Evolutionary conservation across 2,329 filamentous ascomycete genomes (phyloP), one percentile per base, ranked within the genome.

Genomic region (Didymella segeticola): DNA sequence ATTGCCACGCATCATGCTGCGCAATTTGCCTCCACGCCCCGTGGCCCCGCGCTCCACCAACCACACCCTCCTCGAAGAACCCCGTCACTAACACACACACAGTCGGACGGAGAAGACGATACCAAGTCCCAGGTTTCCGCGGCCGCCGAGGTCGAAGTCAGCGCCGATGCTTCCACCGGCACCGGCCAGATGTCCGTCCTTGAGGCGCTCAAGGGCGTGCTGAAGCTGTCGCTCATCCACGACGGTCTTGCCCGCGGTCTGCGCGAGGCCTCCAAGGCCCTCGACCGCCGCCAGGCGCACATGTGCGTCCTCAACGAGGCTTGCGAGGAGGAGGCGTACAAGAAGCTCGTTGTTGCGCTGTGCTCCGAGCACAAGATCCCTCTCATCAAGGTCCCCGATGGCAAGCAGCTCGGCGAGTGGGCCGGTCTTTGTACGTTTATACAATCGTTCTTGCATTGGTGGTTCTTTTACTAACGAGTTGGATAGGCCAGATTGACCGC

Each of bases 61-160:
- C 19, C 17, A 17, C n/a, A 39, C 26, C 22, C 49, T 19, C 41
- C 48, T 31, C 20, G 33, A 52, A 25, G 23, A 39, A 50, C 6
- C 2, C 9, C 12, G 60, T 68, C 58, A 70, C 67, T 41, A 38
- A 55, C 49, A 39, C 36, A 30, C 22, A n/a, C 47, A 59, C 69
- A 97, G 95, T 98, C 93, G 92, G 93, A 98, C 92, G 93, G 93
- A 98, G 95, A 98, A 97, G 93, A 98, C 89, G 93, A 98, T 89
- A 92, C 88, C 82, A 89, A 86, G 81, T 87, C 88, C 80, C 89
- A 90, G 82, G 77, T 81, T 71, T 80, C 77, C 62, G 89, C 90
- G 78, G 92, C 89, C 78, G 86, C 88, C 73, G 95, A 97, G 86
- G 93, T 98, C 81, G 93, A 98, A 83, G 92, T 97, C 79, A 89